Base-by-base conservation (phyloP, 257 asterid species). In the Orobanche coerulescens region DNA sequence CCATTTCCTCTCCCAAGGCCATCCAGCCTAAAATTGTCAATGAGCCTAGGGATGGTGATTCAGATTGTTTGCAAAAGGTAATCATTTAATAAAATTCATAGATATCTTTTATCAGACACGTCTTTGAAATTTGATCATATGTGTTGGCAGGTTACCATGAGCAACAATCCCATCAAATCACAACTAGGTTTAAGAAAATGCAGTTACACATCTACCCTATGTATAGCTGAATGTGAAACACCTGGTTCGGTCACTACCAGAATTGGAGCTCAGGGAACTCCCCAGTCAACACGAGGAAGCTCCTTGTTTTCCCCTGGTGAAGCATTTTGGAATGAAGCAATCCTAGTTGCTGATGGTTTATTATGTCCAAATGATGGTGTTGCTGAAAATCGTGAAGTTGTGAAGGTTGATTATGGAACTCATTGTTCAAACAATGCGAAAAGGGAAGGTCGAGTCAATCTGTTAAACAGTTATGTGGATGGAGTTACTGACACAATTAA, bases 271-370 rank as follows among this genome's bases (percentile, higher is more conserved):
- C 71, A 69, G 20, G 84, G 67, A 71, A 86, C 96, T 67, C 98
- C 95, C 65, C 76, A 75, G 57, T 84, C 95, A 47, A 55, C 75
- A 61, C 64, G 83, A 49, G 88, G 94, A 65, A 84, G 90, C 81
- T 92, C 94, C 57, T 69, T 74, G 36, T 84, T 88, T 71, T 92
- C 98, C 44, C 98, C 98, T 18, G 98, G 98, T 70, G 98, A 92
- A 74, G 74, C 85, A 58, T 92, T 92, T 73, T 92, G 98, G 98
- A 82, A 86, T 67, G 96, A 92, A 79, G 98, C 95, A 61, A 88
- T 92, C 71, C 71, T 75, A 68, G 84, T 88, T 72, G 98, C 93
- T 64, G 98, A 92, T 79, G 93, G 88, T 67, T 65, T 92, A 71
- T 61, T 72, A 73, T 81, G 72, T 70, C 79, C 85, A 51, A 60